phyloP scores from a whole-genome alignment of 495 filamentous ascomycete species.

The Xylaria acuta region DNA sequence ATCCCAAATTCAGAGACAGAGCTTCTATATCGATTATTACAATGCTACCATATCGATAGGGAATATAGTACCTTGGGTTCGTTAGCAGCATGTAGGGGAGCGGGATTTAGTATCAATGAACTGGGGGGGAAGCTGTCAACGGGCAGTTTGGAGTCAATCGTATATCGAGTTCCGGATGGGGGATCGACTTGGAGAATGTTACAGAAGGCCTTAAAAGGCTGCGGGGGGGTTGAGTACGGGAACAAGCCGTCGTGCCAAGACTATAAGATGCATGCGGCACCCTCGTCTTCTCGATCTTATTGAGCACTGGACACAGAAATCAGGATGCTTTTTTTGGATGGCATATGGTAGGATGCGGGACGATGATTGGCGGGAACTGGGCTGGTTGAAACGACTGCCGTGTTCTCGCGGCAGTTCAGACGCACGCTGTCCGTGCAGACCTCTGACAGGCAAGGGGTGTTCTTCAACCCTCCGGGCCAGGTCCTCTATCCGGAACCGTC shows the following conservation, averaged over 20 bases:
- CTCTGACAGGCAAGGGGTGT: conserved; percentile 11
- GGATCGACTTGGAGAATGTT: conserved; percentile 7
- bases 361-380: not conserved
- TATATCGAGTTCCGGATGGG: not conserved
- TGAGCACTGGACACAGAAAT: not conserved
- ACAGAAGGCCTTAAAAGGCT: not conserved
- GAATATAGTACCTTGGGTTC: not conserved
- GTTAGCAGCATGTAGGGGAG: not conserved
- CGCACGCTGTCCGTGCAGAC: not conserved
- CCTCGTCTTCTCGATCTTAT: not conserved
- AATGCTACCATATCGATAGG: not conserved
- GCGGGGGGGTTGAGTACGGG: not conserved
- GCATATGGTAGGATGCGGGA: not conserved
- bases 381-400: conserved; percentile 3
- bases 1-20: not conserved
- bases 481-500: conserved; percentile 11
- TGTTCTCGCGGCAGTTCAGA: conserved; percentile 9
- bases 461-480: not conserved
- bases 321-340: not conserved
- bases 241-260: conserved; percentile 10
- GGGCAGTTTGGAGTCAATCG: not conserved
- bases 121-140: not conserved
- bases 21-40: not conserved
- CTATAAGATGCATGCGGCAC: conserved; percentile 3
- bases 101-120: not conserved